Evolutionary conservation across 495 filamentous ascomycete species (phyloP).

Genomic region (Lindgomyces ingoldianus): DNA sequence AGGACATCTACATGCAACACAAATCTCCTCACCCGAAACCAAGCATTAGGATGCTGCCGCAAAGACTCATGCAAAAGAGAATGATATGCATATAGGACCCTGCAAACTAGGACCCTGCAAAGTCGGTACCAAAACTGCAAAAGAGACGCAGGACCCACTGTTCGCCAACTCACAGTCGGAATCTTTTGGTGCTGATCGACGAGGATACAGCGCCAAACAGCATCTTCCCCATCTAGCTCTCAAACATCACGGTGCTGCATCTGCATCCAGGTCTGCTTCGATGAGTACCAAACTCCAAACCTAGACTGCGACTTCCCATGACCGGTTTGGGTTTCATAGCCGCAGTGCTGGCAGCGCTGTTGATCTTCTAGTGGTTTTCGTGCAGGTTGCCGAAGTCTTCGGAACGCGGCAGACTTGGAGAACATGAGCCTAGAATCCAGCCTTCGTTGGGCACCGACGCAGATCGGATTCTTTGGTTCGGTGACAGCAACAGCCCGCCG

Average conservation of each 20-base stretch:
- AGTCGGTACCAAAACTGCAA: conserved; percentile 7
- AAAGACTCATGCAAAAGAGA: neutral
- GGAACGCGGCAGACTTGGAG: neutral
- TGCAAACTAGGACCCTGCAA: neutral
- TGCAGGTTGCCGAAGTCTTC: neutral
- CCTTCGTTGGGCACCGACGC: neutral
- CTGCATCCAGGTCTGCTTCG: neutral
- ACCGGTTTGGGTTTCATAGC: neutral
- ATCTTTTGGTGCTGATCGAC: neutral
- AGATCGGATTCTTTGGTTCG: neutral
- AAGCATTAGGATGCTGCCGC: neutral
- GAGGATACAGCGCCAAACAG: neutral
- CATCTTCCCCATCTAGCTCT: neutral
- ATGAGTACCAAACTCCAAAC: neutral
- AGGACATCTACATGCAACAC: too few species aligned
- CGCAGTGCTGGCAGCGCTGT: neutral
- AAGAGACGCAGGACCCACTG: neutral
- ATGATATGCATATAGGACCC: neutral
- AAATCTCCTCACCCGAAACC: neutral
- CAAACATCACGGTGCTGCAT: neutral
- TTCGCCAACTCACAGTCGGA: too few species aligned
- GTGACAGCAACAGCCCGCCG: too few species aligned
- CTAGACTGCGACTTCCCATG: neutral
- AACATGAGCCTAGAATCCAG: neutral
- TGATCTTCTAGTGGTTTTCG: neutral